Conservation (phyloP, 2,329 filamentous ascomycete genomes). For the Scedosporium dehoogii region DNA sequence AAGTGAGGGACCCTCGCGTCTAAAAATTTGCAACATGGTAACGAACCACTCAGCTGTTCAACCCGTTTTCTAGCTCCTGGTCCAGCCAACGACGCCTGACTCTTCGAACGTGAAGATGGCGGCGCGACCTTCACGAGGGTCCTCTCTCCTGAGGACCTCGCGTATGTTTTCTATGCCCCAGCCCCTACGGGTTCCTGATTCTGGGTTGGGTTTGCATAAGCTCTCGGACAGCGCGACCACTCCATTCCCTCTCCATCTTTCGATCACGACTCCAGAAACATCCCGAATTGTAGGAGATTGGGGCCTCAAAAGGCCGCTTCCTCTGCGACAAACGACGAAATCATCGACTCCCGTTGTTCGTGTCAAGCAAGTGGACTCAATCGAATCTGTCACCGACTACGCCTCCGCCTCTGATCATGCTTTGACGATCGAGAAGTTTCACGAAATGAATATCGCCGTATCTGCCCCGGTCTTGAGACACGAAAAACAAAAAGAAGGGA, state of each 20-base stretch:
- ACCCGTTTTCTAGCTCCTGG: background rate
- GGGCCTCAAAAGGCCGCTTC: constrained; percentile 82
- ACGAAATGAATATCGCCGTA: constrained; percentile 68
- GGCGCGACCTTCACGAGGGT: constrained; percentile 45
- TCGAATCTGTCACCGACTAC: constrained; percentile 85
- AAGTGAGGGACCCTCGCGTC: background rate
- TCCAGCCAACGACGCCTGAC: background rate
- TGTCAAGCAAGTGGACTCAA: constrained; percentile 69
- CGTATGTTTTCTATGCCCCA: constrained; percentile 82
- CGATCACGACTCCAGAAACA: constrained; percentile 65
- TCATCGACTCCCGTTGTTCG: constrained; percentile 67
- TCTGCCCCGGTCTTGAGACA: constrained; percentile 33
- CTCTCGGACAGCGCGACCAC: constrained; percentile 46
- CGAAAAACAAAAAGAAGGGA: constrained; percentile 11
- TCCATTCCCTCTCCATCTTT: constrained; percentile 70
- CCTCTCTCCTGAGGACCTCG: constrained; percentile 69
- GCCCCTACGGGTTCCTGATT: constrained; percentile 56
- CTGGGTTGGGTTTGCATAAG: constrained; percentile 24
- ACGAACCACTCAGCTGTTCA: background rate
- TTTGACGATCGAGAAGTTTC: constrained; percentile 74
- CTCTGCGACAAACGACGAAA: constrained; percentile 62
- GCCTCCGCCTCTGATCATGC: constrained; percentile 72
- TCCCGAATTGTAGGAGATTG: constrained; percentile 76
- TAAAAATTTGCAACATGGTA: background rate
- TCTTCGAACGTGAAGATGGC: constrained; percentile 8